Conservation (phyloP, 305 asterid genomes). For the Ilex paraguariensis region DNA sequence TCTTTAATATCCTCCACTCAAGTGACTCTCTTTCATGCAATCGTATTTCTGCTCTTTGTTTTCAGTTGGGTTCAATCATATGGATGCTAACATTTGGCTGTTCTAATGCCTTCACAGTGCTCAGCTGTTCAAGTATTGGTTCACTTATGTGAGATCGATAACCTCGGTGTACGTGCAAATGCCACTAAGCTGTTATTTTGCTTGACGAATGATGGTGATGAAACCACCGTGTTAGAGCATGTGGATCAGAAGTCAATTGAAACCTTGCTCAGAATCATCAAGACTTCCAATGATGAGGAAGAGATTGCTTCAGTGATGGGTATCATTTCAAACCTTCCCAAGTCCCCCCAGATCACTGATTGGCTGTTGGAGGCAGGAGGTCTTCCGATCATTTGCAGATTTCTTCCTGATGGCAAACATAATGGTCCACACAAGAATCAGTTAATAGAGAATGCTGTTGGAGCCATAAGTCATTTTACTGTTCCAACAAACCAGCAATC, state of each 20-base stretch:
- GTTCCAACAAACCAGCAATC: constrained; percentile 23
- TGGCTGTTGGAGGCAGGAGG: constrained; percentile 51
- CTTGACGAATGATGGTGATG: constrained; percentile 40
- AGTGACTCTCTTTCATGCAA: background rate
- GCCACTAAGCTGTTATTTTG: constrained; percentile 46
- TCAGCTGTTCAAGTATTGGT: constrained; percentile 43
- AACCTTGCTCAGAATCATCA: constrained; percentile 37
- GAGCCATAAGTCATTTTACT: constrained; percentile 54
- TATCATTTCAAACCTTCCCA: constrained; percentile 49
- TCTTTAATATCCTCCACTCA: background rate
- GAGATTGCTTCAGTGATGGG: constrained; percentile 56
- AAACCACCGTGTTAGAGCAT: constrained; percentile 24
- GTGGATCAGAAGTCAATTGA: constrained; percentile 37
- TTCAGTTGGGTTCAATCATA: too few species aligned
- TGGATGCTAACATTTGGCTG: too few species aligned
- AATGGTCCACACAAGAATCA: constrained; percentile 22
- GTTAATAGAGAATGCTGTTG: constrained; percentile 45
- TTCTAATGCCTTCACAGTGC: constrained; percentile 30
- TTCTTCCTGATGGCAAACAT: constrained; percentile 23
- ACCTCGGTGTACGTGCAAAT: constrained; percentile 37
- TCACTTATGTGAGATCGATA: constrained; percentile 38
- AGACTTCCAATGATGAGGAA: constrained; percentile 34
- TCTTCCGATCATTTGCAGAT: constrained; percentile 26
- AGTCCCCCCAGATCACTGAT: constrained; percentile 32
- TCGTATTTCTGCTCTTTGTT: too few species aligned